phyloP scores from a whole-genome alignment of 768 basidiomycete species.

The Psilocybe azurescens region DNA sequence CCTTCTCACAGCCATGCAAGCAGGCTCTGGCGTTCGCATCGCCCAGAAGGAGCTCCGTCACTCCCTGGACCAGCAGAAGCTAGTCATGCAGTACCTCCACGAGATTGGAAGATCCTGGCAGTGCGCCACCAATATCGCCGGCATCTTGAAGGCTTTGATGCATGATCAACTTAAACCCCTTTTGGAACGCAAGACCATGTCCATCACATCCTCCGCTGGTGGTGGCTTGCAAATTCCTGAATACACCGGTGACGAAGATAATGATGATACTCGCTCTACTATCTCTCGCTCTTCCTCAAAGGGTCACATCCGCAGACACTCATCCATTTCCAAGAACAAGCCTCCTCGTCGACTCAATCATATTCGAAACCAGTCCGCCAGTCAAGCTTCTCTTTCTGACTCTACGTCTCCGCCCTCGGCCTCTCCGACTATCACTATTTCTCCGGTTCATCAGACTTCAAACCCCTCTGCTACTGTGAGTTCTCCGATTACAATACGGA shows the following conservation, averaged over 20 bases:
- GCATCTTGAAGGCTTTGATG: conserved; percentile 49
- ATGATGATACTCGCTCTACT: conserved; percentile 11
- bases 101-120: conserved; percentile 61
- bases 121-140: conserved; percentile 53
- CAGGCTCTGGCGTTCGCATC: conserved; percentile 50
- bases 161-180: conserved; percentile 47
- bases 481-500: conserved; percentile 22
- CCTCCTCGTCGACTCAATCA: conserved; percentile 15
- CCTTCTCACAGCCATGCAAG: conserved; percentile 58
- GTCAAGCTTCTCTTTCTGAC: conserved; percentile 12
- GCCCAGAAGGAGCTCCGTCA: conserved; percentile 51
- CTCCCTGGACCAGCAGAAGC: conserved; percentile 46
- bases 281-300: conserved; percentile 17
- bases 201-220: conserved; percentile 13
- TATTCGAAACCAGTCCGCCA: conserved; percentile 18
- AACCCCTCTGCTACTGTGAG: conserved; percentile 13
- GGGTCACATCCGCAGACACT: conserved; percentile 18
- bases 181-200: conserved; percentile 34
- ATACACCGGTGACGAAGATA: conserved; percentile 18
- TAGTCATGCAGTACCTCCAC: conserved; percentile 54
- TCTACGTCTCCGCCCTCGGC: conserved; percentile 16
- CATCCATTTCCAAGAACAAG: conserved; percentile 15
- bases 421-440: conserved; percentile 21
- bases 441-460: conserved; percentile 15
- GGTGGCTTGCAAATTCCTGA: conserved; percentile 14